These are phyloP conservation scores for Fusarium foetens DNA, from an alignment of 2,329 filamentous ascomycete genomes.

Conservation along the genomic window DNA sequence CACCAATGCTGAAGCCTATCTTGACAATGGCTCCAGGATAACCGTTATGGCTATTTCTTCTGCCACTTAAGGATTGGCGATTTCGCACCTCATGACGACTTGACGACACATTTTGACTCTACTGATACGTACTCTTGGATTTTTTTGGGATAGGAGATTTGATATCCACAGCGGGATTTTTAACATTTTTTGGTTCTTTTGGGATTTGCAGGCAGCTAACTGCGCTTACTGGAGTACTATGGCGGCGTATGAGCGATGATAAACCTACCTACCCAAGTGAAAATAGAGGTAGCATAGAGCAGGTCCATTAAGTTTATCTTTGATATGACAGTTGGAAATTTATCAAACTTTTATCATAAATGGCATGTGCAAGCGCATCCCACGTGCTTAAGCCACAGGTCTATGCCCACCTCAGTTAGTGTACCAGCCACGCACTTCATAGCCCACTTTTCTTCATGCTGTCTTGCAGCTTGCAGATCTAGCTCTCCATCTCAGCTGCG, in stretches of 20 bases:
- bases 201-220: slow-evolving; percentile 15
- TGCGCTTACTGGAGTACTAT: slow-evolving; percentile 30
- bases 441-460: slow-evolving; percentile 14
- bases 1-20: slow-evolving; percentile 32
- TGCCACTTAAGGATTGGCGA: slow-evolving; percentile 28
- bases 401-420: not conserved
- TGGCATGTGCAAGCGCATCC: slow-evolving; percentile 24
- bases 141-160: slow-evolving; percentile 14
- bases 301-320: slow-evolving; percentile 21
- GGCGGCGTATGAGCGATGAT: slow-evolving; percentile 26
- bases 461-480: slow-evolving; percentile 23
- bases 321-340: slow-evolving; percentile 30
- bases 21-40: slow-evolving; percentile 39
- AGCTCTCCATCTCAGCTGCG: slow-evolving; percentile 17
- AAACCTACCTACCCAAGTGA: not conserved
- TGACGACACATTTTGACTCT: slow-evolving; percentile 20
- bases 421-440: slow-evolving; percentile 11
- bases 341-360: slow-evolving; percentile 27
- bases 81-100: slow-evolving; percentile 2
- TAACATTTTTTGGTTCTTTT: not conserved
- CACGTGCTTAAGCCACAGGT: slow-evolving; percentile 17
- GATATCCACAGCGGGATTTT: slow-evolving; percentile 33
- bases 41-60: slow-evolving; percentile 38
- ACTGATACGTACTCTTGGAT: slow-evolving; percentile 2
- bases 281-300: slow-evolving; percentile 20